These are phyloP conservation scores for Herpetospermum pedunculosum DNA, from an alignment of 306 rosid species.

Conservation along the genomic window DNA sequence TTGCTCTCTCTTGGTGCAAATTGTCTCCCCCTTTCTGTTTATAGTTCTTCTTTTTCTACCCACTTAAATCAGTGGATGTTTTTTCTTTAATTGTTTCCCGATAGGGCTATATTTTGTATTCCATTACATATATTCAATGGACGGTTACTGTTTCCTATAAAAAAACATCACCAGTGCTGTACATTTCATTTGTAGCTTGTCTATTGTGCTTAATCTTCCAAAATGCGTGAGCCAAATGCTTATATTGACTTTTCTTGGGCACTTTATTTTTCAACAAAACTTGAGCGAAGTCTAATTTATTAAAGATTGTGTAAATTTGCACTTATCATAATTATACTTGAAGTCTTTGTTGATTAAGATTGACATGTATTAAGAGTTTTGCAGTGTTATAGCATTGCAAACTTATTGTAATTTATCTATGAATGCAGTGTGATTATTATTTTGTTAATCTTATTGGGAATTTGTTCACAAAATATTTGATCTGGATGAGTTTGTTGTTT, in stretches of 20 bases:
- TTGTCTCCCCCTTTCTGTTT: too few relatives aligned
- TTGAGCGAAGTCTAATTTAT: neutral
- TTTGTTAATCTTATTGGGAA: neutral
- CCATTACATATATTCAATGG: too few relatives aligned
- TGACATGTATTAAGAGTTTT: neutral
- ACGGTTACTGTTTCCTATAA: too few relatives aligned
- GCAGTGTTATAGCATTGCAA: neutral
- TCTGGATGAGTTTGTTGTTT: neutral
- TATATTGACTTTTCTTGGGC: neutral
- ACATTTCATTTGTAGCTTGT: neutral
- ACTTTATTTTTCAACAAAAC: neutral
- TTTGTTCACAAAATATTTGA: neutral
- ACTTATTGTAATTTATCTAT: neutral
- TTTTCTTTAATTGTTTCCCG: too few relatives aligned
- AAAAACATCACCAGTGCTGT: neutral
- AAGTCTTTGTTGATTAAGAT: neutral
- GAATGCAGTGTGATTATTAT: neutral
- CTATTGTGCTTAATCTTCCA: neutral
- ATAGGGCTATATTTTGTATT: too few relatives aligned
- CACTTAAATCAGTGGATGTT: too few relatives aligned
- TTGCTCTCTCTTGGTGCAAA: too few relatives aligned
- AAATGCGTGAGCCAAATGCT: neutral
- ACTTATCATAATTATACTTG: neutral
- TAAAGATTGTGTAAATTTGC: neutral
- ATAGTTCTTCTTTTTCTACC: too few relatives aligned